These are phyloP conservation scores for Sherardia arvensis DNA, from an alignment of 257 asterid species.

Conservation along the genomic window DNA sequence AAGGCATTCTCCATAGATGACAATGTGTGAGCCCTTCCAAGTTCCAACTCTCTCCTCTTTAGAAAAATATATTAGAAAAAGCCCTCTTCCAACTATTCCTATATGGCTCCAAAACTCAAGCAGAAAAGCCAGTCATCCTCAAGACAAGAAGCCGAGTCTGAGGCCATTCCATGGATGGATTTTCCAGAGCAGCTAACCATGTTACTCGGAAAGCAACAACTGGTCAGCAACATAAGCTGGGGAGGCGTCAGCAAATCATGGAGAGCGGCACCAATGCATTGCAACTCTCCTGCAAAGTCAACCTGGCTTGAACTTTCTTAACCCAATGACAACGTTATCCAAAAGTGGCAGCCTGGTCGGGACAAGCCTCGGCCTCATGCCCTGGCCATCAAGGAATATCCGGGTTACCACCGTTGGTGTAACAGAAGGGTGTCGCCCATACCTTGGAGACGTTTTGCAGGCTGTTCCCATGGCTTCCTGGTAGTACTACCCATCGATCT, in stretches of 20 bases:
- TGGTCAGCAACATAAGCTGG: constrained; percentile 18
- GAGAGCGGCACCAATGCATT: constrained; percentile 16
- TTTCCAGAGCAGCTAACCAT: constrained; percentile 23
- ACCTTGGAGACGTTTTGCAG: constrained; percentile 4
- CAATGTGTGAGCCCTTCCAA: not conserved
- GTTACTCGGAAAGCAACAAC: constrained; percentile 13
- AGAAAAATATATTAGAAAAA: no score
- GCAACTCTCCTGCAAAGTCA: constrained; percentile 7
- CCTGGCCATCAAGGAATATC: constrained; percentile 9
- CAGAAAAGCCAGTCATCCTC: not conserved
- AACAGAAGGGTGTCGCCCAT: not conserved
- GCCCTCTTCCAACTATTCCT: no score
- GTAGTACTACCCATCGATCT: not conserved
- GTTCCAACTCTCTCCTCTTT: no score
- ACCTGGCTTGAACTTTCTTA: constrained; percentile 5
- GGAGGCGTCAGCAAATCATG: constrained; percentile 25
- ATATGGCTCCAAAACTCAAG: constrained; percentile 15
- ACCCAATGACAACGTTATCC: not conserved
- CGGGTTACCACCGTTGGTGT: not conserved
- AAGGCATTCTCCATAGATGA: not conserved
- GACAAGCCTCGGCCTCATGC: constrained; percentile 6
- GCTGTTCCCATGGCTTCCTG: constrained; percentile 4
- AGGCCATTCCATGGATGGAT: constrained; percentile 29
- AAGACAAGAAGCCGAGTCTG: not conserved
- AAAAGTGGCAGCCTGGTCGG: not conserved